Percentiles rank a stretch among this genome's conserved stretches.
These are phyloP conservation scores for Hebeloma cylindrosporum DNA, from an alignment of 768 basidiomycete genomes.

Conservation along the genomic window DNA sequence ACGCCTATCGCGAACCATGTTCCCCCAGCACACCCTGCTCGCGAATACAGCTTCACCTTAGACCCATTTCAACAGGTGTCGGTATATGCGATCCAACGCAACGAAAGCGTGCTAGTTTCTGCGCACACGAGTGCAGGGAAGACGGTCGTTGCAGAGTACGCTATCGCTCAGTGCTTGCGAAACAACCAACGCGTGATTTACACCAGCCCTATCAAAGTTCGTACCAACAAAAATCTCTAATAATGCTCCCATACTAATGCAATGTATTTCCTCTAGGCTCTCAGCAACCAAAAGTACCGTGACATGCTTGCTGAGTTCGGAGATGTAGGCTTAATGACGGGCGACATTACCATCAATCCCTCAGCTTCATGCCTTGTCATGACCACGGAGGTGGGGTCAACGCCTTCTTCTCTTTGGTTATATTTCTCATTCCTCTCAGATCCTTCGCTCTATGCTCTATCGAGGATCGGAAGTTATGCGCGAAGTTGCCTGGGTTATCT, in stretches of 20 bases:
- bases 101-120: conserved; percentile 96
- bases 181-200: conserved; percentile 97
- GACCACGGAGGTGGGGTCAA: conserved; percentile 86
- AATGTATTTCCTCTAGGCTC: conserved; percentile 82
- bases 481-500: conserved; percentile 99
- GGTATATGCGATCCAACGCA: conserved; percentile 91
- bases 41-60: conserved; percentile 93
- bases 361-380: conserved; percentile 96
- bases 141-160: conserved; percentile 99
- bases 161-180: conserved; percentile 93
- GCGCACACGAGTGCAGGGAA: conserved; percentile 99
- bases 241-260: too few relatives aligned
- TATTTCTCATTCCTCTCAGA: conserved; percentile 46
- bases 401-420: not conserved
- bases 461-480: conserved; percentile 99
- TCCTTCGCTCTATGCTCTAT: conserved; percentile 97
- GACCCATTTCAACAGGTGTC: conserved; percentile 98
- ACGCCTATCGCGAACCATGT: conserved; percentile 87
- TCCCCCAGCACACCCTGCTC: conserved; percentile 86
- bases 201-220: conserved; percentile 98
- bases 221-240: conserved; percentile 30
- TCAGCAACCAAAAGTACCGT: conserved; percentile 98
- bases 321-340: conserved; percentile 98
- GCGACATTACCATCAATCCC: conserved; percentile 98
- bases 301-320: conserved; percentile 97